Percentiles rank a stretch among this genome's conserved stretches.
Evolutionary conservation across 129 eudicot species (phyloP).

Genomic region (carrot (Daucus carota)): DH1_v3.0 NC_030389.2:30224501-30225000

Average conservation of each 20-base stretch:
- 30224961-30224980: conserved; percentile 99
- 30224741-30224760: background rate
- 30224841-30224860: conserved; percentile 86
- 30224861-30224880: conserved; percentile 67
- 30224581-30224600: too few relatives aligned
- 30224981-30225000: conserved; percentile 45
- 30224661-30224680: background rate
- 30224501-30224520: too few relatives aligned
- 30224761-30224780: conserved; percentile 27
- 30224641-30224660: background rate
- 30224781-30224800: conserved; percentile 93
- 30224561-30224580: too few relatives aligned
- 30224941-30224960: conserved; percentile 77
- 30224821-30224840: conserved; percentile 79
- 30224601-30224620: too few relatives aligned
- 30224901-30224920: conserved; percentile 89
- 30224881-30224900: conserved; percentile 76
- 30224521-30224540: too few relatives aligned
- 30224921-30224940: conserved; percentile 96
- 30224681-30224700: background rate
- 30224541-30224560: too few relatives aligned
- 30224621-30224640: background rate
- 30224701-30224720: background rate
- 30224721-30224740: background rate
- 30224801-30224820: conserved; percentile 84